These are phyloP conservation scores for Mortierella sp. DNA, from an alignment of 371 early-diverging fungal genomes.

Conservation along the genomic window DNA sequence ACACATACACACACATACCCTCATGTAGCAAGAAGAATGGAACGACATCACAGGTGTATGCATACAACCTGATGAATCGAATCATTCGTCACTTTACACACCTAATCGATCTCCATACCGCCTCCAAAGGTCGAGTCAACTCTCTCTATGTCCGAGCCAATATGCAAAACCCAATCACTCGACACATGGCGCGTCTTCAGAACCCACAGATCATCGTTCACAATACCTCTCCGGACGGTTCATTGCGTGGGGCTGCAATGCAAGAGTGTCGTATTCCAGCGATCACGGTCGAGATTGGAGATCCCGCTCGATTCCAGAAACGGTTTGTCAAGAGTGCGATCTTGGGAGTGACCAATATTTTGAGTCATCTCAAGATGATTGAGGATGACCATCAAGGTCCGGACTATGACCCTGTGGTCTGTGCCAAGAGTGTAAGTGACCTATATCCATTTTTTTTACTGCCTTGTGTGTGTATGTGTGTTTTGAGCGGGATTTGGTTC, in stretches of 20 bases:
- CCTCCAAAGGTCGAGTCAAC: slow-evolving; percentile 87
- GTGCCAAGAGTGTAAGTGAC: slow-evolving; percentile 58
- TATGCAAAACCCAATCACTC: slow-evolving; percentile 81
- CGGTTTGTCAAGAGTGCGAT: slow-evolving; percentile 74
- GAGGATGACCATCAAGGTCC: slow-evolving; percentile 57
- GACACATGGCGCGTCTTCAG: slow-evolving; percentile 84
- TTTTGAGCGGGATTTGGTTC: no score
- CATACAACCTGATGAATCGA: slow-evolving; percentile 82
- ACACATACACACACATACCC: not conserved
- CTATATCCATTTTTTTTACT: not conserved
- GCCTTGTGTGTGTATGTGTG: no score
- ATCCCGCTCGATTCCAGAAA: slow-evolving; percentile 81
- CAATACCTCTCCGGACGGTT: slow-evolving; percentile 73
- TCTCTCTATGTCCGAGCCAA: slow-evolving; percentile 90
- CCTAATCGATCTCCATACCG: slow-evolving; percentile 90
- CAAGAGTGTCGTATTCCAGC: slow-evolving; percentile 79
- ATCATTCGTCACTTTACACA: slow-evolving; percentile 84
- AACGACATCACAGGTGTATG: slow-evolving; percentile 85
- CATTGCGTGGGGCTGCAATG: slow-evolving; percentile 86
- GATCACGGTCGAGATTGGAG: slow-evolving; percentile 90
- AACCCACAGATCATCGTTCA: slow-evolving; percentile 84
- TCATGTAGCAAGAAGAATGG: slow-evolving; percentile 64
- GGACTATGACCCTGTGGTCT: slow-evolving; percentile 67
- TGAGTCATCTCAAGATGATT: slow-evolving; percentile 71
- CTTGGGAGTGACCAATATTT: slow-evolving; percentile 72